A percentile compares a stretch with the other conserved stretches of the same genome.
phyloP scores from a whole-genome alignment of 345 rosid genomes.

The Populus tremula region DNA sequence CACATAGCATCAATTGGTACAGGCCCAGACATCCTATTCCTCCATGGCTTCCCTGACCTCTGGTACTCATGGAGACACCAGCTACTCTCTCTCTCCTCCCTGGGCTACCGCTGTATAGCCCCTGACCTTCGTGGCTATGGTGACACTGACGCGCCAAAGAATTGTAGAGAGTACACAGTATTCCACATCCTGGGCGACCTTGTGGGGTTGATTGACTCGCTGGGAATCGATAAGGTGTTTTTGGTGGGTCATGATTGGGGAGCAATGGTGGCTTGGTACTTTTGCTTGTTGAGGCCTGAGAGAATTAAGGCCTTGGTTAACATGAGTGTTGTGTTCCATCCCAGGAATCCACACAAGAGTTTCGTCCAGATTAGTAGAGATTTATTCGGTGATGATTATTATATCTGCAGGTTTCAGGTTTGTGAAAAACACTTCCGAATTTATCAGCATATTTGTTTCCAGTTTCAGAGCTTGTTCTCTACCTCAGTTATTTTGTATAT shows the following conservation, averaged over 20 bases:
- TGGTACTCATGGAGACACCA: constrained; percentile 86
- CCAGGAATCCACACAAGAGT: constrained; percentile 46
- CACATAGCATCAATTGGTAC: constrained; percentile 61
- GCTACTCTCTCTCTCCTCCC: constrained; percentile 50
- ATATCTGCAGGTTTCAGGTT: constrained; percentile 76
- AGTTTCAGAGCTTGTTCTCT: background rate
- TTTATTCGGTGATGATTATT: constrained; percentile 61
- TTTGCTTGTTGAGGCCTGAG: constrained; percentile 62
- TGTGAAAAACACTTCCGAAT: background rate
- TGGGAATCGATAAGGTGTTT: constrained; percentile 31
- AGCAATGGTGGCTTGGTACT: constrained; percentile 57
- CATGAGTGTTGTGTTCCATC: constrained; percentile 42
- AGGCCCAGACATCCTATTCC: constrained; percentile 56
- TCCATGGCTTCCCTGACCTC: constrained; percentile 74
- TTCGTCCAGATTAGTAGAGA: constrained; percentile 43
- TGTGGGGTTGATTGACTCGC: constrained; percentile 41
- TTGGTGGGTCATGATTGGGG: constrained; percentile 88
- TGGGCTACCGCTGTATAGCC: constrained; percentile 65
- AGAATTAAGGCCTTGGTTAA: constrained; percentile 70
- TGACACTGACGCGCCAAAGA: constrained; percentile 58
- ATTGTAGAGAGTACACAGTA: constrained; percentile 37
- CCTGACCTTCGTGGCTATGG: constrained; percentile 80
- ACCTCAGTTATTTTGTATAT: no score
- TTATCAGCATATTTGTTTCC: background rate
- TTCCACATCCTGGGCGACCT: constrained; percentile 54